A percentile compares a stretch with the other conserved stretches of the same genome.
phyloP scores from a whole-genome alignment of 2,329 filamentous ascomycete genomes.

The Allantophomopsis cytisporea region DNA sequence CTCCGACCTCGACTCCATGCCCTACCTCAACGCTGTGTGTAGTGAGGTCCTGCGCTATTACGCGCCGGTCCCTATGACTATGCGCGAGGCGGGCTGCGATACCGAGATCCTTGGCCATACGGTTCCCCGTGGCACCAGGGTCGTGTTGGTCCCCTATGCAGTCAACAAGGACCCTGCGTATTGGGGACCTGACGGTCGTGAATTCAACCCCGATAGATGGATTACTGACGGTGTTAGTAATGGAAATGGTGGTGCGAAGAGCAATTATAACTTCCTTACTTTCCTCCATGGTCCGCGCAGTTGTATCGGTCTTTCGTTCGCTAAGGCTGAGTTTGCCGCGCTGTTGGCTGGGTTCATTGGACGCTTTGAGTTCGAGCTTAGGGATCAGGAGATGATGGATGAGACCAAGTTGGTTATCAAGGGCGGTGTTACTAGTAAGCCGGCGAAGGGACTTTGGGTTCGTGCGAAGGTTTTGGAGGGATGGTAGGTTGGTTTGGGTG shows the following conservation, averaged over 20 bases:
- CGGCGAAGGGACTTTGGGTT: constrained; percentile 58
- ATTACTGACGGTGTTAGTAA: constrained; percentile 26
- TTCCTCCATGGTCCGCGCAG: constrained; percentile 78
- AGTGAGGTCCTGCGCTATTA: constrained; percentile 65
- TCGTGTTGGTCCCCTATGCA: constrained; percentile 48
- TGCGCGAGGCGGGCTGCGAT: constrained; percentile 50
- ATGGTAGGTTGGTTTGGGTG: constrained; percentile 30
- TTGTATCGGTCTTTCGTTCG: constrained; percentile 75
- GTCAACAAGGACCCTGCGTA: constrained; percentile 54
- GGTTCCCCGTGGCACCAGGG: constrained; percentile 56
- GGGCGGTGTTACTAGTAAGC: constrained; percentile 57
- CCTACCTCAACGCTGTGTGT: constrained; percentile 69
- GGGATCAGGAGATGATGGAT: constrained; percentile 46
- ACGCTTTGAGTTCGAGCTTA: constrained; percentile 50
- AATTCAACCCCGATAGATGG: constrained; percentile 75
- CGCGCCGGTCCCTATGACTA: constrained; percentile 56
- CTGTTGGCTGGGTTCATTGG: constrained; percentile 67
- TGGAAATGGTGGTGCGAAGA: constrained; percentile 57
- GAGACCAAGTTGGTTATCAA: constrained; percentile 54
- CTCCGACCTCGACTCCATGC: constrained; percentile 54
- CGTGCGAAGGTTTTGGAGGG: constrained; percentile 52
- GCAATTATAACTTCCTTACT: constrained; percentile 66
- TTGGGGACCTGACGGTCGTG: constrained; percentile 64
- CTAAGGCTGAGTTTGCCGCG: constrained; percentile 74
- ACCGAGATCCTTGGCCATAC: constrained; percentile 50